Evolutionary conservation across 176 grass and related monocot genomes (phyloP), one percentile per base, ranked within the genome.

Genomic region (Saccharum officinarum): DNA sequence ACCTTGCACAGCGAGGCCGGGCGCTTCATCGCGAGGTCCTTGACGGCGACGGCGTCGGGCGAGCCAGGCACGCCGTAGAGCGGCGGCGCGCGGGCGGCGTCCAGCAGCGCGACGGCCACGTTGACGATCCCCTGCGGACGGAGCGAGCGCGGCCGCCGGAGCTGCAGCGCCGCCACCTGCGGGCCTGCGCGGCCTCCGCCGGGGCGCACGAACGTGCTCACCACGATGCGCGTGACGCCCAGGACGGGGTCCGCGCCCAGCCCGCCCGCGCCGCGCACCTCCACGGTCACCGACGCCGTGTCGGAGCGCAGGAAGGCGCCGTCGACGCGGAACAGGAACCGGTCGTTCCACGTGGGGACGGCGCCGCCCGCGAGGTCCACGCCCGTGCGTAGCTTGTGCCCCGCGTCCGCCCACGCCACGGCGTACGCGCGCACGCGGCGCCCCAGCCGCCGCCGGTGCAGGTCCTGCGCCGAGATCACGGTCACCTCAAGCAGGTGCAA

Each of bases 381-480:
- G 75, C 69, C 86, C 37, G 95, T 95, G 84, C 83, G 65, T 69
- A 95, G 75, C 88, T 90, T 85, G 15, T 92, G 84, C 8, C 69
- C 65, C 5, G 63, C 69, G 71, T 91, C 86, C 0, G 76, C 83
- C 85, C 89, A 95, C 15, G 88, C 95, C 28, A 87, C 87, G 15
- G 89, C 95, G 84, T 95, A 97, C 37, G 95, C 91, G 60, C 73
- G 59, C 55, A 86, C 84, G 0, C 57, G 76, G n/a, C 39, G 14
- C 4, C 68, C 63, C 55, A 83, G 65, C 20, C 66, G 65, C 0
- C 55, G 79, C 3, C 45, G 79, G 50, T 98, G 82, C 7, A 95
- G 95, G 85, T 91, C 83, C 82, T 97, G 95, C 13, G 92, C 95
- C 34, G 95, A 97, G 81, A 97, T 93, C 2, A 97, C 46, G 11